These are phyloP conservation scores for Penicillium brevicompactum DNA, from an alignment of 2,329 filamentous ascomycete species.

Conservation along the genomic window DNA sequence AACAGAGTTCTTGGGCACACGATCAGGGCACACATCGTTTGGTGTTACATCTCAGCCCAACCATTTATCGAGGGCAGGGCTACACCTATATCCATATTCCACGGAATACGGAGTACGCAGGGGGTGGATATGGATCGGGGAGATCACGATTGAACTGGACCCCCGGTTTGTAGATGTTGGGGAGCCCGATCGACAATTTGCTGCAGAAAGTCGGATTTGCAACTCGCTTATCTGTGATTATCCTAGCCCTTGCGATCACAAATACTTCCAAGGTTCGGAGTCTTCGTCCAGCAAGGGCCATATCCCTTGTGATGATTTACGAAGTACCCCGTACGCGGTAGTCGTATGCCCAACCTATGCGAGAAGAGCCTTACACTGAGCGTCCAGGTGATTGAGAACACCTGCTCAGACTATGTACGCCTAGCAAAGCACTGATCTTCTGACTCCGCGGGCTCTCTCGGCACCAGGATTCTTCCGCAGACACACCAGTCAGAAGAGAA, in stretches of 20 bases:
- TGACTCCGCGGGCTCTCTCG: conserved; percentile 3
- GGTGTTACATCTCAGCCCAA: background rate
- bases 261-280: background rate
- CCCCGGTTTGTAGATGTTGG: background rate
- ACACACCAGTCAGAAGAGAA: background rate
- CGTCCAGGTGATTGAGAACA: background rate
- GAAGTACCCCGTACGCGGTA: background rate
- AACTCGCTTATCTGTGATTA: background rate
- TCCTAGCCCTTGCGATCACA: background rate
- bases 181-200: conserved; percentile 1
- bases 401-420: background rate
- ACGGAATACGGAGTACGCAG: background rate
- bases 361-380: background rate
- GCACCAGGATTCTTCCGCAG: background rate
- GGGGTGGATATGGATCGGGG: background rate
- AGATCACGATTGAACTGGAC: background rate
- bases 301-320: background rate
- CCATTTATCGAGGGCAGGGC: background rate
- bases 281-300: background rate
- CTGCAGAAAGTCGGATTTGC: background rate
- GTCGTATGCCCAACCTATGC: background rate
- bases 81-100: background rate
- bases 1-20: background rate
- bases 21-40: background rate
- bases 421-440: background rate